These are phyloP conservation scores for Pelagophyceae sp. DNA, from an alignment of 352 stramenopile species.

Conservation along the genomic window DNA sequence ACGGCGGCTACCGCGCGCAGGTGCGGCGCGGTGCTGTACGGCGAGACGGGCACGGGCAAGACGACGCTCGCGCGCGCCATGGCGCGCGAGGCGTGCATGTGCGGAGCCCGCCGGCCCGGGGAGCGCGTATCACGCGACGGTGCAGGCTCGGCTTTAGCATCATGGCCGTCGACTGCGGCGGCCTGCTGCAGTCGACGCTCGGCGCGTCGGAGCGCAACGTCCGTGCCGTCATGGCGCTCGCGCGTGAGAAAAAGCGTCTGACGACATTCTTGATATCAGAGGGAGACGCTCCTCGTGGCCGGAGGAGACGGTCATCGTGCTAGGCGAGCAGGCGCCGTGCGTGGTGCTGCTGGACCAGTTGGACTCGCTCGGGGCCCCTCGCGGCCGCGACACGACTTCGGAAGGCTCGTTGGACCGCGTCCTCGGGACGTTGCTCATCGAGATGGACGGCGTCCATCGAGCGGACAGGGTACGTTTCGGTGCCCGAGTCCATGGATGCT, in stretches of 20 bases:
- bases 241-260: too few species aligned
- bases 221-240: not conserved
- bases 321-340: conserved; percentile 40
- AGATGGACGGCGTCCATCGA: conserved; percentile 49
- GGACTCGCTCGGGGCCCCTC: conserved; percentile 46
- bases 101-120: too few species aligned
- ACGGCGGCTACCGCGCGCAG: too few species aligned
- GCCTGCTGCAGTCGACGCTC: not conserved
- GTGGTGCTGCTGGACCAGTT: conserved; percentile 55
- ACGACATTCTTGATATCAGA: too few species aligned
- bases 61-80: not conserved
- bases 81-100: not conserved
- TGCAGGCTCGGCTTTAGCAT: not conserved
- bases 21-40: not conserved
- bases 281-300: too few species aligned
- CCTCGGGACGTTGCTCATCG: conserved; percentile 51
- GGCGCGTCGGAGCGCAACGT: not conserved
- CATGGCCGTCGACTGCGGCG: not conserved
- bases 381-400: conserved; percentile 51
- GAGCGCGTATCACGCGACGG: too few species aligned
- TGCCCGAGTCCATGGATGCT: not conserved
- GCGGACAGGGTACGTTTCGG: not conserved
- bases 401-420: conserved; percentile 56
- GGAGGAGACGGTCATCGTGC: too few species aligned
- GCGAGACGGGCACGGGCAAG: not conserved